Evolutionary conservation across 768 basidiomycete genomes (phyloP).

Genomic region (Lactifluus piperatus): DNA sequence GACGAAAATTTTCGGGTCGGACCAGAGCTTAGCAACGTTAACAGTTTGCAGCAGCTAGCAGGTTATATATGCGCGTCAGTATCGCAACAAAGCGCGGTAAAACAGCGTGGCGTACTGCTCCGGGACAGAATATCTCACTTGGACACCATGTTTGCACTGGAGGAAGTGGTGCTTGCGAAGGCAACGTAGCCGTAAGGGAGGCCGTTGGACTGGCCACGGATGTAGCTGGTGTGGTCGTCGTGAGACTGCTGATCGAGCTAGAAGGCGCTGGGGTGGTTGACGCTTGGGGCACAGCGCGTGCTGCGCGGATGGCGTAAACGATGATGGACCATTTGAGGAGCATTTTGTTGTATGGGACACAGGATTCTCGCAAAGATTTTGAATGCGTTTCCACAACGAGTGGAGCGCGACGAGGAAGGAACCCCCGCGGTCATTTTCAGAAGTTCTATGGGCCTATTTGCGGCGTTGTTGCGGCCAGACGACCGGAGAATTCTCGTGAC

Average conservation of each 20-base stretch:
- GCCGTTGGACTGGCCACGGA: conserved; percentile 56
- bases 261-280: conserved; percentile 16
- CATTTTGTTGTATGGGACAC: conserved; percentile 23
- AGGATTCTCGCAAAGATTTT: background rate
- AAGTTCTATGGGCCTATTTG: too few relatives aligned
- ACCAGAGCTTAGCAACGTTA: conserved; percentile 63
- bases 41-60: conserved; percentile 74
- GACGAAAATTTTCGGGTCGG: conserved; percentile 83
- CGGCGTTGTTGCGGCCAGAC: too few relatives aligned
- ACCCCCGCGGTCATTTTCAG: background rate
- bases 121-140: conserved; percentile 72
- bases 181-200: conserved; percentile 42
- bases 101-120: conserved; percentile 41
- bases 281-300: conserved; percentile 12
- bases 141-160: conserved; percentile 72
- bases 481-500: too few relatives aligned
- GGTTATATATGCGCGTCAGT: conserved; percentile 1
- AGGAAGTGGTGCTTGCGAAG: conserved; percentile 56
- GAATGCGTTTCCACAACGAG: too few relatives aligned
- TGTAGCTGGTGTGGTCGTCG: conserved; percentile 44
- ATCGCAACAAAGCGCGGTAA: background rate
- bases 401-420: too few relatives aligned
- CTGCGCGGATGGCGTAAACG: background rate
- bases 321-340: conserved; percentile 22
- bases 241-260: conserved; percentile 15